Evolutionary conservation across 2,329 filamentous ascomycete species (phyloP), one percentile per base, ranked within the genome.

Genomic region (Pseudogymnoascus sp.): DNA sequence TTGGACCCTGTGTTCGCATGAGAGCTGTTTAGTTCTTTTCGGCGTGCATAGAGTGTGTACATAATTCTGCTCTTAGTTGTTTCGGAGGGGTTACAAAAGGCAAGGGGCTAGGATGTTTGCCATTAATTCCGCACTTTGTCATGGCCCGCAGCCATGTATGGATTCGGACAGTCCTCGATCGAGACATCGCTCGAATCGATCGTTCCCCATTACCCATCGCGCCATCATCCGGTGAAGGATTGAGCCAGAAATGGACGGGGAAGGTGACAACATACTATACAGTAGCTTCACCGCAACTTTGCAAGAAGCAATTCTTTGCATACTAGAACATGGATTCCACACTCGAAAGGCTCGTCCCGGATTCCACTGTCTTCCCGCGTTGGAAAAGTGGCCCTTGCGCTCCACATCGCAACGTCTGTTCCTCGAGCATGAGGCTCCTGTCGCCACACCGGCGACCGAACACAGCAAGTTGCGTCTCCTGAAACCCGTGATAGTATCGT

Each of bases 1-100:
- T 54, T 54, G 47, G 47, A 54, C 47, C 47, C 47, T 54, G 18
- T 54, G 47, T 54, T 54, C 47, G 47, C 47, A 54, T 14, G 12
- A 31, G 5, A 54, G 47, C 47, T 54, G 6, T 16, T 54, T 54
- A 54, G 47, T 54, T 26, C 26, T 23, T 54, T 54, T 54, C 47
- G 47, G 14, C 47, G 14, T 31, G 23, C 47, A 54, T 54, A 16
- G 47, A 54, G 47, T 54, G 47, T 16, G 47, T 5, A 29, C 8
- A 31, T n/a, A 54, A 54, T 14, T 31, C 14, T 54, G 18, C 47
- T 23, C 8, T 29, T 54, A 54, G 47, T n/a, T 54, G 47, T 54
- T 54, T 54, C 47, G 23, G 26, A 54, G 47, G 47, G 23, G 47
- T 54, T 54, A 54, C 47, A 31, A 54, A n/a, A 31, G 42, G 31